Conservation (phyloP, 345 rosid species). For the Durio zibethinus region DNA sequence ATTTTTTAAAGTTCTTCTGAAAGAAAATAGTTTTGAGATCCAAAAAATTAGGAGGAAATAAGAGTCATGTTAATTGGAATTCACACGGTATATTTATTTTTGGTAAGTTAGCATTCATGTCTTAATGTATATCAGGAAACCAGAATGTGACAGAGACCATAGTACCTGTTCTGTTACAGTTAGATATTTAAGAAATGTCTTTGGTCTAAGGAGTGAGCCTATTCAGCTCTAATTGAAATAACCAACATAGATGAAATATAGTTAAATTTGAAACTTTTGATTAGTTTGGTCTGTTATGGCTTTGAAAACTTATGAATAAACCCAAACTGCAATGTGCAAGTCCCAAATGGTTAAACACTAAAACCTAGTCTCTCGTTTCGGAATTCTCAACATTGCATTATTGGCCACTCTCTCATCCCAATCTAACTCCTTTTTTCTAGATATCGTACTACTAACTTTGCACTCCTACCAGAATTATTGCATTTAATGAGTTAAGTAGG, state of each 20-base stretch:
- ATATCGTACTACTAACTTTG: background rate
- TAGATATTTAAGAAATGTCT: background rate
- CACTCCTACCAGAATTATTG: background rate
- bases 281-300: background rate
- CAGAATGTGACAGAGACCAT: background rate
- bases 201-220: background rate
- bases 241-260: background rate
- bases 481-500: background rate
- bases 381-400: background rate
- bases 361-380: background rate
- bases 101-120: background rate
- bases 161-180: background rate
- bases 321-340: background rate
- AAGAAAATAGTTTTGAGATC: background rate
- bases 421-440: background rate
- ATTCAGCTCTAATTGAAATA: background rate
- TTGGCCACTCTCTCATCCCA: background rate
- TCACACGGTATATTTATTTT: background rate
- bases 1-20: slow-evolving; percentile 11
- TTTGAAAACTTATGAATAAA: background rate
- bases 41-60: background rate
- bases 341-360: background rate
- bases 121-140: background rate
- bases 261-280: background rate
- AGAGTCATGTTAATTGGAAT: background rate